Percentiles rank a stretch among this genome's conserved stretches.
Conservation (phyloP, 176 grass and related monocot species). For the Chloris gayana region DNA sequence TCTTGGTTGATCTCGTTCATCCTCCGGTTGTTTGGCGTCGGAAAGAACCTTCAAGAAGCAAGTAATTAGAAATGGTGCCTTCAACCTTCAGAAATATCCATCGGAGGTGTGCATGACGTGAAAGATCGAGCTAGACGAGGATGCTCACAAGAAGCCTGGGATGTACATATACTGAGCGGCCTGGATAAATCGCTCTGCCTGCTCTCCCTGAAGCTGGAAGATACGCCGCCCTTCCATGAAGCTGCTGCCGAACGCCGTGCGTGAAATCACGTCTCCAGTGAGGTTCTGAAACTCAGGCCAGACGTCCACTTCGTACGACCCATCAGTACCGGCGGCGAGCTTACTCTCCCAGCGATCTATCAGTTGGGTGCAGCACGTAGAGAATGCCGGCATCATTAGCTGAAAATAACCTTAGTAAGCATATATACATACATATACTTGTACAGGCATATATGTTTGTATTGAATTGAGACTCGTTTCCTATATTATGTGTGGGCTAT, state of each 20-base stretch:
- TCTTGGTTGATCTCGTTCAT: not conserved
- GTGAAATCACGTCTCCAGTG: constrained; percentile 71
- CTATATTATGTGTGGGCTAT: too few relatives aligned
- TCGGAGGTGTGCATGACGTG: not conserved
- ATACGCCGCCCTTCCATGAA: constrained; percentile 66
- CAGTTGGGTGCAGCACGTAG: not conserved
- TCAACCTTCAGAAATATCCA: not conserved
- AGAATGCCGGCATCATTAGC: not conserved
- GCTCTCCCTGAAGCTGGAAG: constrained; percentile 69
- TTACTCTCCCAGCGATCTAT: not conserved
- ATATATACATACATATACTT: not conserved
- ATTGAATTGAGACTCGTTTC: not conserved
- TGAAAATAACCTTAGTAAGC: not conserved
- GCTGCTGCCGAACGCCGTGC: constrained; percentile 74
- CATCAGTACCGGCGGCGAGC: not conserved
- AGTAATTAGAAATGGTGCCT: not conserved
- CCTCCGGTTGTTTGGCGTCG: not conserved
- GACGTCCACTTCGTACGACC: constrained; percentile 53
- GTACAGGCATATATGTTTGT: not conserved
- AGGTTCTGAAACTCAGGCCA: constrained; percentile 67
- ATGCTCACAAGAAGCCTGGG: constrained; percentile 57
- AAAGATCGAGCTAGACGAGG: not conserved
- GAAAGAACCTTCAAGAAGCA: not conserved
- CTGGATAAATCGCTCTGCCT: constrained; percentile 38
- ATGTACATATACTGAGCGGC: constrained; percentile 49